Evolutionary conservation across 192 early-diverging fungal species (phyloP).

Genomic region (Coemansia sp.): DNA sequence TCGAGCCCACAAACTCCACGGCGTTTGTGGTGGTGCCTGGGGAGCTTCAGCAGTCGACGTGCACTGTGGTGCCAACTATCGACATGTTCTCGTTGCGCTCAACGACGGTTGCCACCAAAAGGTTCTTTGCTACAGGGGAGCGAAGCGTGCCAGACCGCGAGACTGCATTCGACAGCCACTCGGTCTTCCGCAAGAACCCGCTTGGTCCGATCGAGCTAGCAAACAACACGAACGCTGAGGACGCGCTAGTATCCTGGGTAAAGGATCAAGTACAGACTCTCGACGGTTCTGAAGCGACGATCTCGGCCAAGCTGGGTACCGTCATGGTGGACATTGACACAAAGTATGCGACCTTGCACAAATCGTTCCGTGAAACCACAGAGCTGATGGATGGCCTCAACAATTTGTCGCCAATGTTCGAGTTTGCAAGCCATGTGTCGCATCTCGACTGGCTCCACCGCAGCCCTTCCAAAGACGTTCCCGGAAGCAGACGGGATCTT

Average conservation of each 20-base stretch:
- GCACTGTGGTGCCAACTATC: conserved; percentile 19
- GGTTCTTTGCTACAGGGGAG: conserved; percentile 7
- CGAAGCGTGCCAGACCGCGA: background rate
- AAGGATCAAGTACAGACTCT: background rate
- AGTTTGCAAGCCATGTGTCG: conserved; percentile 33
- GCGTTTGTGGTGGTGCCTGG: conserved; percentile 25
- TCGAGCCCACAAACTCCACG: conserved; percentile 18
- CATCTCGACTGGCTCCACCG: conserved; percentile 36
- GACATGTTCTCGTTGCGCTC: conserved; percentile 27
- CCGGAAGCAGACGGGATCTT: conserved; percentile 13
- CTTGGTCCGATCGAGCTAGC: background rate
- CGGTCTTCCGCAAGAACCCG: conserved; percentile 13
- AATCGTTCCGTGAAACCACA: conserved; percentile 10
- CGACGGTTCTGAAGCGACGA: background rate
- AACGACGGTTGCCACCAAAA: conserved; percentile 11
- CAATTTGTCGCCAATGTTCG: conserved; percentile 27
- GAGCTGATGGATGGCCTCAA: conserved; percentile 23
- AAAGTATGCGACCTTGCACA: conserved; percentile 9
- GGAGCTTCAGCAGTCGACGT: background rate
- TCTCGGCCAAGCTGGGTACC: conserved; percentile 26
- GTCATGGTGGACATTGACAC: conserved; percentile 38
- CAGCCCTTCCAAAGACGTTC: background rate
- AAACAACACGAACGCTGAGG: background rate
- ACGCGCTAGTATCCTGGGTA: conserved; percentile 23
- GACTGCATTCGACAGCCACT: conserved; percentile 9